Percentiles rank a stretch among this genome's conserved stretches.
phyloP scores from a whole-genome alignment of 164 flowering plant species.

The Santalum album region DNA sequence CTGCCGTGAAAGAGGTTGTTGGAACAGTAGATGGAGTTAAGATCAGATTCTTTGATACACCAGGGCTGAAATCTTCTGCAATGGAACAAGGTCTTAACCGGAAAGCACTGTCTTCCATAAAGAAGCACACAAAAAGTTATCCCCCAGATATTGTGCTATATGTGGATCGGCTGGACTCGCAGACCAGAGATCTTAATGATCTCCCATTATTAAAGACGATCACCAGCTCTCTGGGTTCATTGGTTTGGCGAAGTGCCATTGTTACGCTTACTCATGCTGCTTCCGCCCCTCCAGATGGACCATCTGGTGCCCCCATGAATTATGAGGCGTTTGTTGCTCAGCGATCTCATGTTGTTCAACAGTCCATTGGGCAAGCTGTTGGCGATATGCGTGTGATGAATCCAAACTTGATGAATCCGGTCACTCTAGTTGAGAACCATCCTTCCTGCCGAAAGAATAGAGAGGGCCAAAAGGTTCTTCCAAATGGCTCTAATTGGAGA shows the following conservation, averaged over 20 bases:
- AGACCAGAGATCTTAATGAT: constrained; percentile 82
- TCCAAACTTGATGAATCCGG: constrained; percentile 76
- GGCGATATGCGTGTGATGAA: constrained; percentile 82
- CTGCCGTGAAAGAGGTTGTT: constrained; percentile 47
- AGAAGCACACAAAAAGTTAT: constrained; percentile 61
- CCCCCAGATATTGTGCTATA: constrained; percentile 83
- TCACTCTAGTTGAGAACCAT: constrained; percentile 88
- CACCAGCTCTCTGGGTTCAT: constrained; percentile 46
- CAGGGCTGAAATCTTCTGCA: constrained; percentile 67
- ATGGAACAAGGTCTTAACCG: constrained; percentile 66
- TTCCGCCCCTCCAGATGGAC: constrained; percentile 95
- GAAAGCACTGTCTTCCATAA: constrained; percentile 47
- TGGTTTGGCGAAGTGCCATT: constrained; percentile 80
- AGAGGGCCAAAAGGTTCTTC: constrained; percentile 81
- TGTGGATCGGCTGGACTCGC: constrained; percentile 78
- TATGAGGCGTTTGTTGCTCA: constrained; percentile 86
- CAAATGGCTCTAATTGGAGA: constrained; percentile 86
- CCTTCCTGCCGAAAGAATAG: constrained; percentile 81
- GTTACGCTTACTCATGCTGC: constrained; percentile 87
- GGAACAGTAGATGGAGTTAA: constrained; percentile 70
- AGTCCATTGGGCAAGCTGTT: constrained; percentile 79
- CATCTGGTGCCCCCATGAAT: constrained; percentile 73
- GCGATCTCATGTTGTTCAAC: constrained; percentile 79
- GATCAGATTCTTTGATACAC: constrained; percentile 72
- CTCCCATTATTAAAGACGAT: constrained; percentile 63